Evolutionary conservation across 164 flowering plant species (phyloP).

Genomic region (Vitis rupestris): DNA sequence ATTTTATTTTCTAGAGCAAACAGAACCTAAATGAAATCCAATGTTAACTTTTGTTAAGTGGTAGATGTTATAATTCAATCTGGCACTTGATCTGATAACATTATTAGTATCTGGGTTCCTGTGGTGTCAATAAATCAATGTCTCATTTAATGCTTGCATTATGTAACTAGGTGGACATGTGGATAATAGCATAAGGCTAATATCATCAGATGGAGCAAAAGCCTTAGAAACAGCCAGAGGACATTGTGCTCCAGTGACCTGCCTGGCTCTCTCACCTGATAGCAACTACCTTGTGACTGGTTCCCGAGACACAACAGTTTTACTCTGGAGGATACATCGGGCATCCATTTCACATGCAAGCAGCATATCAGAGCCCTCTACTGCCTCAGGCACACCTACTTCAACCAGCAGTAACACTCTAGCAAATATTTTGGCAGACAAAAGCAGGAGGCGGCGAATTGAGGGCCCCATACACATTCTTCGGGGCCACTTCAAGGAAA

Average conservation of each 20-base stretch:
- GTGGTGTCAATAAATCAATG: background rate
- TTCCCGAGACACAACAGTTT: conserved; percentile 78
- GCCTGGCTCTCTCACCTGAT: conserved; percentile 80
- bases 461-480: conserved; percentile 94
- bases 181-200: conserved; percentile 79
- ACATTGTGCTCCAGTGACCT: conserved; percentile 96
- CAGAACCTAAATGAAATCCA: background rate
- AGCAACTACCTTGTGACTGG: conserved; percentile 90
- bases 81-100: background rate
- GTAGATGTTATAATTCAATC: background rate
- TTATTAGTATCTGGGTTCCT: background rate
- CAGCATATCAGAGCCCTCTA: conserved; percentile 49
- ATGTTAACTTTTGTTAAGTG: background rate
- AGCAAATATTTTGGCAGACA: conserved; percentile 46
- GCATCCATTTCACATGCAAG: conserved; percentile 38
- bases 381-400: conserved; percentile 38
- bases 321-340: conserved; percentile 86
- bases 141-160: no score
- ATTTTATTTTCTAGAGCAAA: no score
- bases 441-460: conserved; percentile 55
- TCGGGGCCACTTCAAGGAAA: conserved; percentile 81
- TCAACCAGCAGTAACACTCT: conserved; percentile 43
- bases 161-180: conserved; percentile 79
- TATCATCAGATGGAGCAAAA: conserved; percentile 93
- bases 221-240: conserved; percentile 83